Conservation (phyloP, 2,329 filamentous ascomycete species). For the Verticillium albo-atrum region DNA sequence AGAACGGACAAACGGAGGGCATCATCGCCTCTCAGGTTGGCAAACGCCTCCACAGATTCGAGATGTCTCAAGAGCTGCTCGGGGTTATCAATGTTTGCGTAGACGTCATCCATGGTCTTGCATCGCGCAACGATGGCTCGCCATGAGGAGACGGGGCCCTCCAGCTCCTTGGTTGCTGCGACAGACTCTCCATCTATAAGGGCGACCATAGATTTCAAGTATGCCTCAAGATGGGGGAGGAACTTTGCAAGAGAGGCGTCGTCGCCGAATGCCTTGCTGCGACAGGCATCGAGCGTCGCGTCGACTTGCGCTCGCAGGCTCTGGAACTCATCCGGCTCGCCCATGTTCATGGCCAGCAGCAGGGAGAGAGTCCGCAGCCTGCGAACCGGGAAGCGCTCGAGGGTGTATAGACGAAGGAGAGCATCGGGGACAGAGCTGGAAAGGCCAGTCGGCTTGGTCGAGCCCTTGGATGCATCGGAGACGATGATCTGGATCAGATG, state of each 20-base stretch:
- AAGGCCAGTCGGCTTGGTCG: constrained; percentile 20
- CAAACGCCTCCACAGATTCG: constrained; percentile 45
- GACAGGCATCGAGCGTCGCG: constrained; percentile 28
- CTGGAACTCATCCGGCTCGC: constrained; percentile 31
- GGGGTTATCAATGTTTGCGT: constrained; percentile 43
- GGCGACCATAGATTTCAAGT: constrained; percentile 38
- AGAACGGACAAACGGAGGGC: constrained; percentile 40
- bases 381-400: constrained; percentile 46
- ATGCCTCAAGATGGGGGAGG: constrained; percentile 42
- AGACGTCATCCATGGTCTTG: constrained; percentile 34
- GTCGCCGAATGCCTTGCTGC: constrained; percentile 33
- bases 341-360: constrained; percentile 44
- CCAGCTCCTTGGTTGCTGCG: constrained; percentile 24
- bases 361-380: constrained; percentile 47
- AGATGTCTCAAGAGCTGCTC: constrained; percentile 44
- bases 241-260: constrained; percentile 40
- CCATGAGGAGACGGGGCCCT: constrained; percentile 39
- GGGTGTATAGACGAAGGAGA: constrained; percentile 44
- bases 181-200: constrained; percentile 31
- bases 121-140: constrained; percentile 33
- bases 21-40: constrained; percentile 46
- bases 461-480: constrained; percentile 25
- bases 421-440: constrained; percentile 41
- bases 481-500: constrained; percentile 51
- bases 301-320: constrained; percentile 35